These are phyloP conservation scores for Syncephalastrum racemosum DNA, from an alignment of 371 early-diverging fungal species.

Conservation along the genomic window DNA sequence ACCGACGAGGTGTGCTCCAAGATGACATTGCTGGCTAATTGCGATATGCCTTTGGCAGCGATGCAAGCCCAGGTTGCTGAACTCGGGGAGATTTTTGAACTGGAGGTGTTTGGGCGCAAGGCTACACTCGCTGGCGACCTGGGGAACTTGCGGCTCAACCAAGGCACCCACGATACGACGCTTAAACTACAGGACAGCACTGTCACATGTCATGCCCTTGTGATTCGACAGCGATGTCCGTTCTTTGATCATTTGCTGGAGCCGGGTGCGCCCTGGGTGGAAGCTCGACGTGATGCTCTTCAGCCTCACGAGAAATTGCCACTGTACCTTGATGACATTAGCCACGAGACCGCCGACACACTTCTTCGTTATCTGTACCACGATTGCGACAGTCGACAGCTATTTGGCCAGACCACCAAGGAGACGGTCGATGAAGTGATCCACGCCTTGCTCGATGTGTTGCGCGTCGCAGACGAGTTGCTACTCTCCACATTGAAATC, in stretches of 20 bases:
- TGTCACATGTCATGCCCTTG: constrained; percentile 52
- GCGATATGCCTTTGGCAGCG: neutral
- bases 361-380: constrained; percentile 58
- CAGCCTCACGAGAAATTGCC: neutral
- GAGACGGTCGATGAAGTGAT: constrained; percentile 52
- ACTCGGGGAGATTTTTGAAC: constrained; percentile 26
- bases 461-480: constrained; percentile 67
- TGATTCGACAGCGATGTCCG: constrained; percentile 62
- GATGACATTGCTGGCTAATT: no score
- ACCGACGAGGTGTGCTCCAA: no score
- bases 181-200: constrained; percentile 35
- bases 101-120: constrained; percentile 41
- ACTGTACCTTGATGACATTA: constrained; percentile 9
- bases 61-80: constrained; percentile 32
- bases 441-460: constrained; percentile 50
- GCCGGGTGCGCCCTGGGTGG: constrained; percentile 54
- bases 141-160: constrained; percentile 1
- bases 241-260: constrained; percentile 65
- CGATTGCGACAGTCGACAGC: constrained; percentile 32
- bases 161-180: constrained; percentile 30
- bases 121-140: constrained; percentile 7
- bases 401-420: constrained; percentile 42
- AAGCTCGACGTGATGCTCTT: constrained; percentile 23
- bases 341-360: constrained; percentile 40
- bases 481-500: constrained; percentile 59